These are phyloP conservation scores for Silene coronaria DNA, from an alignment of 179 eudicot species.

Conservation along the genomic window DNA sequence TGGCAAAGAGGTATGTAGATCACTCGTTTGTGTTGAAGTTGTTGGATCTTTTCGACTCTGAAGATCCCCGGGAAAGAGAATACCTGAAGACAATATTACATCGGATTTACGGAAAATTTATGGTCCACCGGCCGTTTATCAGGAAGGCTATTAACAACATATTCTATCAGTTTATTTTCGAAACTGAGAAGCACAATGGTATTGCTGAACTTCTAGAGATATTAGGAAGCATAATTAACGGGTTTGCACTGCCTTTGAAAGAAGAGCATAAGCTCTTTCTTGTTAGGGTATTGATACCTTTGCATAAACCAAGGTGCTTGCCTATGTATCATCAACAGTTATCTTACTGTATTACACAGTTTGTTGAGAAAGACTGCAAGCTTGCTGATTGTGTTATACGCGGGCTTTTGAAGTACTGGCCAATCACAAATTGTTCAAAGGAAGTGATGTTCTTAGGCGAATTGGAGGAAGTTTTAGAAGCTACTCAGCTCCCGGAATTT, in stretches of 20 bases:
- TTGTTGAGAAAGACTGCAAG: slow-evolving; percentile 62
- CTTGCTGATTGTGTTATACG: slow-evolving; percentile 53
- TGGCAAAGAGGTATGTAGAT: slow-evolving; percentile 45
- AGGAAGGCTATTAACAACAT: slow-evolving; percentile 51
- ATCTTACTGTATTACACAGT: slow-evolving; percentile 49
- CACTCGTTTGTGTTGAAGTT: slow-evolving; percentile 47
- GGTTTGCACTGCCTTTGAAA: slow-evolving; percentile 56
- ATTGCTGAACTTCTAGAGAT: slow-evolving; percentile 59
- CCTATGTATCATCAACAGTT: slow-evolving; percentile 54
- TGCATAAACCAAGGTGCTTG: slow-evolving; percentile 54
- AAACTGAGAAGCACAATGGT: slow-evolving; percentile 54
- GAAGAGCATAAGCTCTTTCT: slow-evolving; percentile 64
- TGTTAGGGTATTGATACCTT: slow-evolving; percentile 43
- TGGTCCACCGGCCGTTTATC: slow-evolving; percentile 55
- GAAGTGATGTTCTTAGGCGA: slow-evolving; percentile 56
- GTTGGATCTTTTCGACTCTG: slow-evolving; percentile 54
- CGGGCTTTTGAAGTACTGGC: slow-evolving; percentile 58
- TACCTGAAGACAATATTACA: slow-evolving; percentile 55
- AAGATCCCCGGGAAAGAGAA: slow-evolving; percentile 61
- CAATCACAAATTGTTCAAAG: slow-evolving; percentile 51
- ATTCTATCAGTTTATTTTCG: slow-evolving; percentile 48
- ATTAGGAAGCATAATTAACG: slow-evolving; percentile 54
- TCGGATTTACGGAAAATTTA: slow-evolving; percentile 56
- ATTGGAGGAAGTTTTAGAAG: slow-evolving; percentile 57
- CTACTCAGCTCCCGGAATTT: slow-evolving; percentile 48